A percentile compares a stretch with the other conserved stretches of the same genome.
These are phyloP conservation scores for Nannizzia gypsea DNA, from an alignment of 2,329 filamentous ascomycete species.

Conservation along the genomic window DNA sequence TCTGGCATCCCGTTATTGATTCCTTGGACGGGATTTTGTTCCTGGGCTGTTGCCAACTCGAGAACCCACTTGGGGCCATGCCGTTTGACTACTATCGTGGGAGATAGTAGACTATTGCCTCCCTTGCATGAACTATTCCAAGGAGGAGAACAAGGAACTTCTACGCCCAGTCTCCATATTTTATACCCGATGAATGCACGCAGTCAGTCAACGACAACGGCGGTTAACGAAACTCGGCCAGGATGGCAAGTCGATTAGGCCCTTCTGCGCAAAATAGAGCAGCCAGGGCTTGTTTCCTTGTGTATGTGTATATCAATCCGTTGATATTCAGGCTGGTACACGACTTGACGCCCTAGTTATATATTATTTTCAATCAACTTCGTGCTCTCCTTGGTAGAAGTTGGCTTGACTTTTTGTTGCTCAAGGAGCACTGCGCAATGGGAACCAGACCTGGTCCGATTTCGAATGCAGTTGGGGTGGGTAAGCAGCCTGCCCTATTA, in stretches of 20 bases:
- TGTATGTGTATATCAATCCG: background rate
- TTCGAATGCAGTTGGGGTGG: too few relatives aligned
- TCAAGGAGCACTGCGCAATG: too few relatives aligned
- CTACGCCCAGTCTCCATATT: background rate
- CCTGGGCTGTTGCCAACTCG: background rate
- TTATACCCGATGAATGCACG: background rate
- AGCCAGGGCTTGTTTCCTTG: background rate
- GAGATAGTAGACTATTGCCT: background rate
- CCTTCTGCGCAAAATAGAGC: background rate
- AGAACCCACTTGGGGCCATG: background rate
- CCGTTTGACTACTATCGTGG: background rate
- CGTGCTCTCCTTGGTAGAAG: background rate
- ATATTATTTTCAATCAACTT: background rate
- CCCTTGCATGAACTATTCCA: background rate
- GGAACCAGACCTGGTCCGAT: too few relatives aligned
- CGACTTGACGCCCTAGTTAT: background rate
- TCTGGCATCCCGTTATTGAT: background rate
- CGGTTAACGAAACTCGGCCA: background rate
- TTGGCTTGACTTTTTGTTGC: too few relatives aligned
- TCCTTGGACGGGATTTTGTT: background rate
- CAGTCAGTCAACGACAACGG: background rate
- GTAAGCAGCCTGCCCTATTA: too few relatives aligned
- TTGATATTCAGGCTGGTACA: background rate
- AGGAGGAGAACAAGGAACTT: background rate
- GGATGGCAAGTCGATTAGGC: background rate